Base-by-base conservation (phyloP, 805 yeast species). In the Jamesozyma jinghongensis region DNA sequence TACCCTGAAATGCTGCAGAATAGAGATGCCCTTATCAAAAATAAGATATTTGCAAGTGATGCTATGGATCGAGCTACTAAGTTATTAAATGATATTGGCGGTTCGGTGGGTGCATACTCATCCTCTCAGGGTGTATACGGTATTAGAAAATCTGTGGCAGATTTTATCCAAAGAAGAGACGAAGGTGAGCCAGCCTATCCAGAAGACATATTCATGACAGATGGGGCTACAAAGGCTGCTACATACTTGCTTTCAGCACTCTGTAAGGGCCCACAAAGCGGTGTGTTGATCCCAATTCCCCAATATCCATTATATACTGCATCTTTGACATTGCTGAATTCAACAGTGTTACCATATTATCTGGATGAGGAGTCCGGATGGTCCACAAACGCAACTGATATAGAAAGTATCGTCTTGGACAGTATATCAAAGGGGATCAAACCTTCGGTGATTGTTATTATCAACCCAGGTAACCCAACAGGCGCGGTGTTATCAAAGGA, bases 381-480 rank as follows among this genome's bases (percentile, higher is more conserved):
- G 99, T 77, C 88, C 26, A 77, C 92, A 6, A 77, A 84, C 53
- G 73, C 92, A 2, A 56, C 62, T 6, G 81, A 78, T 54, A 76
- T 86, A 52, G 75, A 76, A 48, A 43, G 59, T 1, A 67, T 75
- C 36, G 74, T 82, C 37, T 52, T 61, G 18, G 68, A 72, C 16
- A 68, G 83, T 17, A 47, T 62, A 1, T 59, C 59, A 5, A 64
- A 74, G 19, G 85, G 85, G 2, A 62, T 84, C 22, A 68, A 63
- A 10, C 81, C 92, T 48, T 75, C 85, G 51, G 79, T 90, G 42
- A 66, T 92, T 42, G 97, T 90, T 2, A 83, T 92, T 14, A 92
- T 92, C 56, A 92, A 92, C 66, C 99, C 99, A 1, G 97, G 98
- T 41, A 92, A 92, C 65, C 99, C 99, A 46, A 92, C 99, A 0